phyloP scores from a whole-genome alignment of 352 stramenopile genomes.

The Phytophthora kernoviae region DNA sequence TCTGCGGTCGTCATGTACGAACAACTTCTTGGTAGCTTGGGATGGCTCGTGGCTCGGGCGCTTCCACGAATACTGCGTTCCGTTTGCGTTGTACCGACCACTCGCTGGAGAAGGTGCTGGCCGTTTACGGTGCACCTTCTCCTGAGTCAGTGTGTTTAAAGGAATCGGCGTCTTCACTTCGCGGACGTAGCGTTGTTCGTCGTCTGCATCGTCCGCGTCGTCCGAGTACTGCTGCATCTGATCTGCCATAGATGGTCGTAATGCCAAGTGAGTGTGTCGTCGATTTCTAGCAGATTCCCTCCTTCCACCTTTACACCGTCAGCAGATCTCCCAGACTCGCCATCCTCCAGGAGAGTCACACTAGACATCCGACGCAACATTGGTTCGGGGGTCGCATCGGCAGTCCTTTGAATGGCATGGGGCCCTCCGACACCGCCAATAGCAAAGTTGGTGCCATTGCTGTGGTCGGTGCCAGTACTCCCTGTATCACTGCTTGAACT shows the following conservation, averaged over 20 bases:
- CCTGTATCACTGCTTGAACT: constrained; percentile 40
- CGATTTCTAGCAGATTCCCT: constrained; percentile 11
- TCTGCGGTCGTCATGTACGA: neutral
- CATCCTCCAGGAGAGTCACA: constrained; percentile 44
- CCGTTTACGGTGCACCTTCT: constrained; percentile 47
- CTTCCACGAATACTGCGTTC: constrained; percentile 42
- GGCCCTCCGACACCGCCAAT: neutral
- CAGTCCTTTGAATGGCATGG: constrained; percentile 6
- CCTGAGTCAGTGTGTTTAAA: constrained; percentile 54
- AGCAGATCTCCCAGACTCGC: neutral
- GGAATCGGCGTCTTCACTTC: constrained; percentile 32
- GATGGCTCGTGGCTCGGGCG: constrained; percentile 23
- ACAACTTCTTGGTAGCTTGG: constrained; percentile 19
- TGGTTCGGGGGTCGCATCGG: constrained; percentile 24
- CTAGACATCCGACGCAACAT: constrained; percentile 54
- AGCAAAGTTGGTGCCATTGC: constrained; percentile 6
- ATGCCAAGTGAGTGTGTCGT: constrained; percentile 5
- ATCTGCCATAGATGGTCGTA: constrained; percentile 9
- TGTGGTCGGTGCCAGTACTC: constrained; percentile 38
- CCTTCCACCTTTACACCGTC: constrained; percentile 17
- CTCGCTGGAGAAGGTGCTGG: constrained; percentile 41
- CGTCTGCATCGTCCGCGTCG: constrained; percentile 21
- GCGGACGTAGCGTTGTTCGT: constrained; percentile 32
- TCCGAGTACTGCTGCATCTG: constrained; percentile 21
- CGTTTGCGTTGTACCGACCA: constrained; percentile 26